Conservation (phyloP, 345 rosid species). For the Populus nigra region DNA sequence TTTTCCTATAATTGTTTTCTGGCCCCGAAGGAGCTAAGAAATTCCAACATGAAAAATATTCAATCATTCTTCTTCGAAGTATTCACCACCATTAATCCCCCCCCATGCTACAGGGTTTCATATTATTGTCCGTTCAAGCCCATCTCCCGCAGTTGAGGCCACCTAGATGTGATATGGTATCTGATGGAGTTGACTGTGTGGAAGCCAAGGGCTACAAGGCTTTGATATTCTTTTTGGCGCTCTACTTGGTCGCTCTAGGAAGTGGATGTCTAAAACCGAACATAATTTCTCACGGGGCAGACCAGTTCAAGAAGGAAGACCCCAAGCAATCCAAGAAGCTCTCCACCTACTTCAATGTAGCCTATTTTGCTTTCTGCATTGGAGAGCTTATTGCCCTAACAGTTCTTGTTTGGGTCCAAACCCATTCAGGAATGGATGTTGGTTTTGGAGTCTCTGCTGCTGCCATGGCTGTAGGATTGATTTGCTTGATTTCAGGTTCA, state of each 20-base stretch:
- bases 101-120: constrained; percentile 11
- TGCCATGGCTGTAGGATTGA: constrained; percentile 16
- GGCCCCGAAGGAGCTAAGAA: background rate
- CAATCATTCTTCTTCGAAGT: too few species aligned
- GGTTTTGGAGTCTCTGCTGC: constrained; percentile 22
- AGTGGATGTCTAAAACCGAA: constrained; percentile 23
- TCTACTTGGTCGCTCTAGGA: constrained; percentile 16
- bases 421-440: constrained; percentile 21
- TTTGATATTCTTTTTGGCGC: constrained; percentile 15
- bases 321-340: constrained; percentile 16
- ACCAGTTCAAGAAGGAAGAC: constrained; percentile 11
- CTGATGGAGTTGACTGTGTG: background rate
- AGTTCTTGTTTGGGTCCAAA: constrained; percentile 18
- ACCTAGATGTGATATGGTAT: constrained; percentile 12
- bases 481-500: constrained; percentile 14
- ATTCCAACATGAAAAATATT: background rate
- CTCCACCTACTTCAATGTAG: constrained; percentile 16
- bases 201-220: constrained; percentile 16
- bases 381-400: constrained; percentile 18
- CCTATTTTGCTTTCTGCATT: constrained; percentile 21
- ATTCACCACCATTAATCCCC: background rate
- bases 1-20: too few species aligned
- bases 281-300: constrained; percentile 21
- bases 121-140: constrained; percentile 17
- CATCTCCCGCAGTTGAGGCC: constrained; percentile 17